Evolutionary conservation across 2,329 filamentous ascomycete genomes (phyloP).

Genomic region (Neurospora sp.): DNA sequence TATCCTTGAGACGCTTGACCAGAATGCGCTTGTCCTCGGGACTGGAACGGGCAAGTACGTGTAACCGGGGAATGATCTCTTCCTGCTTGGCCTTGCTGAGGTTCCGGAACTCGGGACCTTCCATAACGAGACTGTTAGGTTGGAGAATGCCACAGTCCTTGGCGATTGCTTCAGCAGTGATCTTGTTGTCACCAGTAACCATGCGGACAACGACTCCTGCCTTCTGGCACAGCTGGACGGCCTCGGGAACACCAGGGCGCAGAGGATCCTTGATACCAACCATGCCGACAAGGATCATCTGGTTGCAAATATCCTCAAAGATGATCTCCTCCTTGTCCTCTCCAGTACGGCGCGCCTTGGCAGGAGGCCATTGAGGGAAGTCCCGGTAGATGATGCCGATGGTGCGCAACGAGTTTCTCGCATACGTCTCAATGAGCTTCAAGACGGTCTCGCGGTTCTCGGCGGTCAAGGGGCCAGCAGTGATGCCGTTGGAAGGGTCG

Average conservation of each 20-base stretch:
- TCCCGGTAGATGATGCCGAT: slow-evolving; percentile 79
- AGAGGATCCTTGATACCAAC: slow-evolving; percentile 77
- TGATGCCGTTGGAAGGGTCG: slow-evolving; percentile 36
- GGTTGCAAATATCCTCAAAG: slow-evolving; percentile 56
- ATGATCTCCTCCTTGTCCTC: slow-evolving; percentile 46
- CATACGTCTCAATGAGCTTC: slow-evolving; percentile 65
- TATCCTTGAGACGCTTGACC: slow-evolving; percentile 60
- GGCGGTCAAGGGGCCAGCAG: slow-evolving; percentile 34
- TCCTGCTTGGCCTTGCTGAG: slow-evolving; percentile 55
- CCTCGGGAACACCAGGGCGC: slow-evolving; percentile 62
- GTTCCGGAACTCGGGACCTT: slow-evolving; percentile 69
- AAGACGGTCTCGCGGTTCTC: slow-evolving; percentile 49
- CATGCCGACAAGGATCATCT: slow-evolving; percentile 59
- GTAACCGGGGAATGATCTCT: slow-evolving; percentile 56
- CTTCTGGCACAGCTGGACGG: slow-evolving; percentile 61
- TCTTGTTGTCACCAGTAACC: slow-evolving; percentile 76
- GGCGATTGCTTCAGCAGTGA: slow-evolving; percentile 71
- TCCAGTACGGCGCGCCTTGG: slow-evolving; percentile 34
- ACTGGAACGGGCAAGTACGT: slow-evolving; percentile 64
- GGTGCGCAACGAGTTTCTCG: slow-evolving; percentile 68
- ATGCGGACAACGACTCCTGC: slow-evolving; percentile 74
- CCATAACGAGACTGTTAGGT: slow-evolving; percentile 59
- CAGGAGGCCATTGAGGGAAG: slow-evolving; percentile 74
- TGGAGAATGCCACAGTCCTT: slow-evolving; percentile 68
- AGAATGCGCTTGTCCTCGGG: slow-evolving; percentile 69